Conservation (phyloP, 1,284 basidiomycete genomes). For the Ustilago cynodontis region DNA sequence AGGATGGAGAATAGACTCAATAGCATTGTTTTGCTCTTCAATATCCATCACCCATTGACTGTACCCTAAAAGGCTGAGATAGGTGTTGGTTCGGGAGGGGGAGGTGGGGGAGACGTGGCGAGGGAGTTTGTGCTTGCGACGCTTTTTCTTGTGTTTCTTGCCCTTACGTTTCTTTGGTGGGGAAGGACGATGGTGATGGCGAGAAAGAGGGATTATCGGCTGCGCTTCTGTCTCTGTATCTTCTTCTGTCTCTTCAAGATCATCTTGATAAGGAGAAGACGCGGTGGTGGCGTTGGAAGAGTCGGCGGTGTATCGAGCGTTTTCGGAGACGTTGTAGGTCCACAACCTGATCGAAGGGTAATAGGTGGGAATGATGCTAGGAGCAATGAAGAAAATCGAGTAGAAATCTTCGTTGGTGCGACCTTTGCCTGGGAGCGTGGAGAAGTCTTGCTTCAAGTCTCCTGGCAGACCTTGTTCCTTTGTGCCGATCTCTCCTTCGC, state of each 20-base stretch:
- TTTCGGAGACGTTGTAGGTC: slow-evolving; percentile 71
- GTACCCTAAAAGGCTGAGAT: slow-evolving; percentile 82
- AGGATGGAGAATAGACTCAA: slow-evolving; percentile 53
- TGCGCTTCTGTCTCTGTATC: slow-evolving; percentile 51
- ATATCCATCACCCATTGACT: slow-evolving; percentile 84
- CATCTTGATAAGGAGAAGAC: slow-evolving; percentile 4
- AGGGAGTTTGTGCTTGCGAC: slow-evolving; percentile 75
- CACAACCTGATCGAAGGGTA: slow-evolving; percentile 85
- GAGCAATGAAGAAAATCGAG: slow-evolving; percentile 58
- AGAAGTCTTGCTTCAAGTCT: slow-evolving; percentile 66
- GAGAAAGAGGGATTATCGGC: slow-evolving; percentile 12
- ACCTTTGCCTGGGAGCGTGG: slow-evolving; percentile 56
- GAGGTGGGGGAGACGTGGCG: slow-evolving; percentile 77
- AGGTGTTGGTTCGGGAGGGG: slow-evolving; percentile 79
- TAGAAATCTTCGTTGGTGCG: slow-evolving; percentile 63
- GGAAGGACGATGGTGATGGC: slow-evolving; percentile 51
- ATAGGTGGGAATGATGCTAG: slow-evolving; percentile 84
- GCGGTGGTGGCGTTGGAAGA: not conserved
- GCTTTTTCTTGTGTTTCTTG: slow-evolving; percentile 74
- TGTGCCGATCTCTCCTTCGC: not conserved
- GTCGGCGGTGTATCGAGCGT: slow-evolving; percentile 12
- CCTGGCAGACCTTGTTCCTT: slow-evolving; percentile 38
- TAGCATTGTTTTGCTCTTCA: slow-evolving; percentile 74
- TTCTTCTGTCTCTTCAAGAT: slow-evolving; percentile 48
- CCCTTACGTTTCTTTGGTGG: slow-evolving; percentile 72